Conservation (phyloP, 2,329 filamentous ascomycete genomes). For the Neonectria sp. region DNA sequence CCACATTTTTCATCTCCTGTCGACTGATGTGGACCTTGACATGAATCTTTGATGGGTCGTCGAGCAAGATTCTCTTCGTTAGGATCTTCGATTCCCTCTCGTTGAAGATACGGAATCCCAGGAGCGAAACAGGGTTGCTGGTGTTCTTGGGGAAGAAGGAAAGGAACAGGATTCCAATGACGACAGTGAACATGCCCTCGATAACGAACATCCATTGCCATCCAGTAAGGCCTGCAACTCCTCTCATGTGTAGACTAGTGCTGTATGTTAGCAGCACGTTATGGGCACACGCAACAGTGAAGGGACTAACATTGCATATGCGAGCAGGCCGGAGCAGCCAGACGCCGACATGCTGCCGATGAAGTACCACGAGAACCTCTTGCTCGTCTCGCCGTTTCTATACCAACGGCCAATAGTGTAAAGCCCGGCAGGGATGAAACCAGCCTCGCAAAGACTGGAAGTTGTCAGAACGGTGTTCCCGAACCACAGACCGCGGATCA, state of each 20-base stretch:
- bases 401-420: conserved; percentile 66
- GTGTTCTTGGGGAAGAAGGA: conserved; percentile 38
- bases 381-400: conserved; percentile 61
- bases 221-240: conserved; percentile 40
- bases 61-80: conserved; percentile 46
- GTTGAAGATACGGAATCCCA: conserved; percentile 51
- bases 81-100: conserved; percentile 55
- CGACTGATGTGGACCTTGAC: conserved; percentile 48
- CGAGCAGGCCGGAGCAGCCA: conserved; percentile 47
- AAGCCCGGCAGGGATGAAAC: conserved; percentile 55
- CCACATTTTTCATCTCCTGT: conserved; percentile 53
- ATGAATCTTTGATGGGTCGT: conserved; percentile 52
- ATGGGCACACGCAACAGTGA: too few species aligned
- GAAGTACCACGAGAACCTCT: conserved; percentile 61
- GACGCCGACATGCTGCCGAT: conserved; percentile 60
- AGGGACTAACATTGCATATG: conserved; percentile 53
- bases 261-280: background rate
- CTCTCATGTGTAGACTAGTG: conserved; percentile 43
- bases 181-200: conserved; percentile 56
- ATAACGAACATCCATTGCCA: conserved; percentile 48
- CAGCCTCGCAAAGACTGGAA: conserved; percentile 51
- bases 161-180: conserved; percentile 39
- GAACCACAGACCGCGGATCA: background rate
- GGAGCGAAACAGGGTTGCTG: conserved; percentile 49
- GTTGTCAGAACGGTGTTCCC: background rate